Evolutionary conservation across 164 flowering plant species (phyloP), one percentile per base, ranked within the genome.

Genomic region (Nymphaea colorata): DNA sequence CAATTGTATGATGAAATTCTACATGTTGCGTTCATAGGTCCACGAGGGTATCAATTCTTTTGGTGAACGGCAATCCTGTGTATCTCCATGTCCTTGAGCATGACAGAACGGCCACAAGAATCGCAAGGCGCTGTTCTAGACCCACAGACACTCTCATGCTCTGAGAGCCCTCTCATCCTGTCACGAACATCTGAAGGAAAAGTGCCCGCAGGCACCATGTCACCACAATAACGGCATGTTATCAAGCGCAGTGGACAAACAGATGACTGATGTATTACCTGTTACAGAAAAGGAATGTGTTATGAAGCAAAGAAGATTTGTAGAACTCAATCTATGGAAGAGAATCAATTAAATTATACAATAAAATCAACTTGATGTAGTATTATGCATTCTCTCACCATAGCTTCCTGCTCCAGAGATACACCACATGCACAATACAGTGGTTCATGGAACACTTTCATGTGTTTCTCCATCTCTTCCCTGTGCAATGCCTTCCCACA

Each of bases 71-170:
- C 96, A 68, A 90, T 71, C 65, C 78, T 87, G 74, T 94, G 98
- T 69, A 94, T 89, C 73, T 91, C 98, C 98, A 94, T 94, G 61
- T 94, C 98, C 79, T 94, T 91, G 77, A 94, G 74, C 98, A 91
- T 94, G 69, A 94, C 95, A 5, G 97, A 71, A 17, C 97, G 95
- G 16, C 98, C 98, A 72, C 98, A 94, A 0, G 96, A 91, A 73
- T 88, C 93, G 69, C 98, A 94, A 2, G 95, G 97, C 5, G 98
- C 90, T 43, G 97, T 93, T 77, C 97, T 83, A 15, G 98, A 93
- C 43, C 98, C 96, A 71, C 98, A 93, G 0, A 77, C 2, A 72
- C 96, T 91, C 78, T 91, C 97, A 61, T 93, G 97, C 82, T 93
- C 97, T 3, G 90, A 79, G 43, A 89, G 79, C 62, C 97, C 98